Conservation (phyloP, 257 asterid species). For the Cordia subcordata region DNA sequence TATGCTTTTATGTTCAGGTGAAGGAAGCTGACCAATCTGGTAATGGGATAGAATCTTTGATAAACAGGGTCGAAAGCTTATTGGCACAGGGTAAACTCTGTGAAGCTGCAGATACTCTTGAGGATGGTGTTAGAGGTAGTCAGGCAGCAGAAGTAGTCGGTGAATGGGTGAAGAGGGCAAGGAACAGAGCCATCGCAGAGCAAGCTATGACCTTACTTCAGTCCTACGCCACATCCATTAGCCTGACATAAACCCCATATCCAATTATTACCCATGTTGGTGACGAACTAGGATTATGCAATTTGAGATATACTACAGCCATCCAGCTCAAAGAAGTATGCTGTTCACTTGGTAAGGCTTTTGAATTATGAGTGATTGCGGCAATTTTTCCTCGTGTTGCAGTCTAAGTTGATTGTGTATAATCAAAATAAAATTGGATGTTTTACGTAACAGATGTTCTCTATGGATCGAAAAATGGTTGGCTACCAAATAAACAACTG, state of each 20-base stretch:
- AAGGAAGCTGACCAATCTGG: conserved; percentile 70
- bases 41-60: conserved; percentile 84
- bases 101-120: conserved; percentile 89
- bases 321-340: not conserved
- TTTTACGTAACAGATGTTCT: too few relatives aligned
- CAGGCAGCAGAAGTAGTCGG: conserved; percentile 68
- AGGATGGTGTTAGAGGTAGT: conserved; percentile 72
- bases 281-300: not conserved
- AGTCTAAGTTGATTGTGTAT: too few relatives aligned
- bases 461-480: too few relatives aligned
- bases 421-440: too few relatives aligned
- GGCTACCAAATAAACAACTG: too few relatives aligned
- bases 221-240: conserved; percentile 68
- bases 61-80: conserved; percentile 65
- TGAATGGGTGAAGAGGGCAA: conserved; percentile 69
- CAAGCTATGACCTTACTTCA: conserved; percentile 79
- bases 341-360: not conserved
- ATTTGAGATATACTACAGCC: too few relatives aligned
- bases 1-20: conserved; percentile 37
- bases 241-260: conserved; percentile 39
- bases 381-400: too few relatives aligned
- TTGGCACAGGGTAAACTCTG: conserved; percentile 70
- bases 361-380: too few relatives aligned
- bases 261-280: not conserved
- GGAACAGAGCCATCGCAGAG: conserved; percentile 73